Conservation (phyloP, 2,329 filamentous ascomycete species). For the Ceratocystis huliohia region DNA sequence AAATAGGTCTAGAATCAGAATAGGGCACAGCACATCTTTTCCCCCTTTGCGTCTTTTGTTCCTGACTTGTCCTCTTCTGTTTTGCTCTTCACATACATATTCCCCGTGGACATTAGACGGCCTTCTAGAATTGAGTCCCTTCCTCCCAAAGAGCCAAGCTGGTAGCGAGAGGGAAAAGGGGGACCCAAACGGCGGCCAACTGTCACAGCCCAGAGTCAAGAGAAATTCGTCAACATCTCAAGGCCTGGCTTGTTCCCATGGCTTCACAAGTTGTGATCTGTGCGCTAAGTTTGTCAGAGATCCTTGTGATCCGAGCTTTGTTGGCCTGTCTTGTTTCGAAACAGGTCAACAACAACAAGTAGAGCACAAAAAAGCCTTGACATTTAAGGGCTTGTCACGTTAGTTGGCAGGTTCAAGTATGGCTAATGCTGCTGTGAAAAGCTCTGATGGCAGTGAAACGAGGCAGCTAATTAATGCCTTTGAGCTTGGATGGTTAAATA, state of each 20-base stretch:
- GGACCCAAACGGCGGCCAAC: neutral
- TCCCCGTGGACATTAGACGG: neutral
- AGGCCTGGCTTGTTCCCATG: neutral
- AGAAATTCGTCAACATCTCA: neutral
- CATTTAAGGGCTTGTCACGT: neutral
- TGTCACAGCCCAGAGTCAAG: no score
- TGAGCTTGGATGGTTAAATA: no score
- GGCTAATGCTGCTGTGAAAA: neutral
- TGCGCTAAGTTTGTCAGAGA: neutral
- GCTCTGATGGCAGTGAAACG: neutral
- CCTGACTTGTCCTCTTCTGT: neutral
- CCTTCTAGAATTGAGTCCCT: neutral
- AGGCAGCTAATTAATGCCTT: neutral
- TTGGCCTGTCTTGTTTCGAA: slow-evolving; percentile 4
- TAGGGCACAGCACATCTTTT: neutral
- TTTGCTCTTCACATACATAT: neutral
- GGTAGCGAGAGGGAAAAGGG: neutral
- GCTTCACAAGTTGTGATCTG: neutral
- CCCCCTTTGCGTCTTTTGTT: neutral
- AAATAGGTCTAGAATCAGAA: neutral
- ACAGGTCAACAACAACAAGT: neutral
- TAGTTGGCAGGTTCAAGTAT: neutral
- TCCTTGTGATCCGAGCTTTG: slow-evolving; percentile 7
- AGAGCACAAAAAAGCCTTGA: slow-evolving; percentile 1
- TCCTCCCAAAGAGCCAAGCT: neutral